Evolutionary conservation across 2,329 filamentous ascomycete species (phyloP).

Genomic region (Exophiala sideris): DNA sequence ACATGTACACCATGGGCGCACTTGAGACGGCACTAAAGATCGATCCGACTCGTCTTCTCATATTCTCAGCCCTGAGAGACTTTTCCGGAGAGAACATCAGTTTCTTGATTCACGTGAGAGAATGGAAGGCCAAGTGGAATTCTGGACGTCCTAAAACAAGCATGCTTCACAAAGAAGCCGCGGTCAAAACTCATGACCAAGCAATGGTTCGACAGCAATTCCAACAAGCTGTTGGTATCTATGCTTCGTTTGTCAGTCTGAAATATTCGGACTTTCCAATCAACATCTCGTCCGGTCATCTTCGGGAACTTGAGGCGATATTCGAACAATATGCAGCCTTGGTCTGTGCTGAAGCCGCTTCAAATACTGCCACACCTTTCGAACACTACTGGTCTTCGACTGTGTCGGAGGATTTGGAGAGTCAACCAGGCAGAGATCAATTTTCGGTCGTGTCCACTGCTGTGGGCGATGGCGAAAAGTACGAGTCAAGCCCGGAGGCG

Average conservation of each 20-base stretch:
- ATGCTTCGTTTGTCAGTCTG: slow-evolving; percentile 58
- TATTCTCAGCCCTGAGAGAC: slow-evolving; percentile 63
- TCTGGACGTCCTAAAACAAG: slow-evolving; percentile 7
- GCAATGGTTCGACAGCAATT: slow-evolving; percentile 51
- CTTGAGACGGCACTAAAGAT: slow-evolving; percentile 58
- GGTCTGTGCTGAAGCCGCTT: slow-evolving; percentile 40
- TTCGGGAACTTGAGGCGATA: slow-evolving; percentile 52
- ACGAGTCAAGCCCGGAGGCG: slow-evolving; percentile 4
- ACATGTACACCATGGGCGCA: slow-evolving; percentile 58
- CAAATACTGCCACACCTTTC: slow-evolving; percentile 41
- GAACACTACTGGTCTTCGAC: slow-evolving; percentile 29
- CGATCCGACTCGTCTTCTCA: slow-evolving; percentile 59
- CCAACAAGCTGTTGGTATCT: slow-evolving; percentile 59
- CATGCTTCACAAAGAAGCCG: slow-evolving; percentile 25
- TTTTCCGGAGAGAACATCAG: slow-evolving; percentile 71
- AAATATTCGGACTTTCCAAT: slow-evolving; percentile 63
- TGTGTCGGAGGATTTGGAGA: slow-evolving; percentile 29
- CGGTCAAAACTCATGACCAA: slow-evolving; percentile 23
- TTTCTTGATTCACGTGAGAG: slow-evolving; percentile 57
- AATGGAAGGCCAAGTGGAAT: slow-evolving; percentile 51
- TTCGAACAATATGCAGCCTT: slow-evolving; percentile 54
- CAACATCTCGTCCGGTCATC: slow-evolving; percentile 60
- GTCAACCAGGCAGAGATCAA: slow-evolving; percentile 19
- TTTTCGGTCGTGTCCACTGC: slow-evolving; percentile 21
- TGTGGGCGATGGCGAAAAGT: slow-evolving; percentile 11